Evolutionary conservation across 768 basidiomycete species (phyloP), one percentile per base, ranked within the genome.

Genomic region (Pisolithus orientalis): DNA sequence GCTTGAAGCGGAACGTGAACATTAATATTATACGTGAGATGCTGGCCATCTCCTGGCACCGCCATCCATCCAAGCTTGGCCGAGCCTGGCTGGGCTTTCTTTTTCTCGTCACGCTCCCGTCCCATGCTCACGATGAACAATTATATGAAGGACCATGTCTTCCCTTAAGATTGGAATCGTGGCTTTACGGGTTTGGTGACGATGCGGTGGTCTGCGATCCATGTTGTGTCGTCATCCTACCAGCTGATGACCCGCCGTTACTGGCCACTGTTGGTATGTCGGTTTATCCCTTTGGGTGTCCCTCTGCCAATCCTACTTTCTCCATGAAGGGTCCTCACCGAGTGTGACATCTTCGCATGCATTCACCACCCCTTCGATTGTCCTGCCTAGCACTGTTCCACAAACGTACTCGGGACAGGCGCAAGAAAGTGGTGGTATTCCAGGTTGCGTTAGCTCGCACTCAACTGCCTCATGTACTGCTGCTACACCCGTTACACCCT

Each of bases 21-120:
- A 50, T 27, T 28, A 34, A 13, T n/a, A 50, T 27, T 28, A 17
- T 17, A 34, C 34, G 29, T 27, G 51, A 56, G 57, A 58, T 58
- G 57, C 57, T 51, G 57, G 37, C 42, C 55, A 44, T 54, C 57
- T 50, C 43, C 50, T 43, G 21, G 21, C 21, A 43, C 34, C 14
- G 44, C 50, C 38, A 9, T 21, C 21, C 43, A 44, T 44, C 27
- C 29, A 47, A 31, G 6, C 13, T 5, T 34, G 8, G 2, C 39
- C 6, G 28, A 29, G 39, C 16, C 38, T 52, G 28, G 10, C 21
- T 32, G 37, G 6, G 29, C 14, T 39, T 49, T 27, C 24, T 45
- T 21, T 44, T 44, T 9, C 25, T 57, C 25, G n/a, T 51, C 24
- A n/a, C 37, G 27, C 43, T 45, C 37, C 32, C 51, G 17, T 39